Percentiles rank a stretch among this genome's conserved stretches.
Evolutionary conservation across 176 grass and related monocot species (phyloP).

Genomic region (Coix lacrymajobi): DNA sequence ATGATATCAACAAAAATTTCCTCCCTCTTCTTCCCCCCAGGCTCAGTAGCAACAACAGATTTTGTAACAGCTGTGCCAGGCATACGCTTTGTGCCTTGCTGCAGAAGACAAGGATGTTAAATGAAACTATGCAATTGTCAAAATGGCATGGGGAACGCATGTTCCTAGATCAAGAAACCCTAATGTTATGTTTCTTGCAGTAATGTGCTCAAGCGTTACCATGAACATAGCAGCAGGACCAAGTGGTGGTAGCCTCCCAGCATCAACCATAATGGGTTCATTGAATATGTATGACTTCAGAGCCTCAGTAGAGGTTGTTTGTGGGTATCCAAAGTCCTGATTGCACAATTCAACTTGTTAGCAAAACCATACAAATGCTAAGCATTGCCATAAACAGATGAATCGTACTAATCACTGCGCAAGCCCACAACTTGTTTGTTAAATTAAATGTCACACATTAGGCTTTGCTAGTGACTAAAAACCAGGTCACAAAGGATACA

Average conservation of each 20-base stretch:
- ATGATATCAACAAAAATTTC: constrained; percentile 99
- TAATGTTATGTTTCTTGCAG: background rate
- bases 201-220: constrained; percentile 47
- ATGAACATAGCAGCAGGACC: constrained; percentile 99
- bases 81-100: constrained; percentile 99
- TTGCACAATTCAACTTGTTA: constrained; percentile 33
- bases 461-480: background rate
- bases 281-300: constrained; percentile 97
- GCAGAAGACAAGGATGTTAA: constrained; percentile 44
- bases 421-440: background rate
- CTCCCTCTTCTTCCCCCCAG: constrained; percentile 93
- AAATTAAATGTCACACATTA: background rate
- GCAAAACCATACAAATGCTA: background rate
- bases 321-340: constrained; percentile 96
- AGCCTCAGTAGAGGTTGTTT: constrained; percentile 97
- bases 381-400: constrained; percentile 1
- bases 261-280: constrained; percentile 98
- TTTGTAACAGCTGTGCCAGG: constrained; percentile 99
- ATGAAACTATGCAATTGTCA: constrained; percentile 10
- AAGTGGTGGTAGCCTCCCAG: constrained; percentile 78
- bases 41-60: constrained; percentile 90
- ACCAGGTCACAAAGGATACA: background rate
- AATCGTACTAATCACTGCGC: background rate
- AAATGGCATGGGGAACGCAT: constrained; percentile 3
- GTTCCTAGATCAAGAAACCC: background rate